These are phyloP conservation scores for Penicillium sp. DNA, from an alignment of 2,329 filamentous ascomycete species.

Conservation along the genomic window DNA sequence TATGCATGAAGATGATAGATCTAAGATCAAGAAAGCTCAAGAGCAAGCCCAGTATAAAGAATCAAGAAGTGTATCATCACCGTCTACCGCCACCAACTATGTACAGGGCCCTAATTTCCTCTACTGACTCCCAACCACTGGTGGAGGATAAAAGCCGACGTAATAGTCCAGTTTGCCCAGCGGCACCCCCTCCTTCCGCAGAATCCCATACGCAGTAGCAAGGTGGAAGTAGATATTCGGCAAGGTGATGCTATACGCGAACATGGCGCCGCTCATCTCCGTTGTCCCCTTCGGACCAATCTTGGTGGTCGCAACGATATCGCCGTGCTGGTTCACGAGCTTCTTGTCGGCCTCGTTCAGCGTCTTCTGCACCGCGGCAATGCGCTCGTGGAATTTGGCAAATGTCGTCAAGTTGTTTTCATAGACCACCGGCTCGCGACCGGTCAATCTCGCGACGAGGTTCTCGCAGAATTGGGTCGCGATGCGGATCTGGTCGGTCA, in stretches of 20 bases:
- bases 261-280: slow-evolving; percentile 1
- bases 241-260: slow-evolving; percentile 6
- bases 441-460: slow-evolving; percentile 25
- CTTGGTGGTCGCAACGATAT: neutral
- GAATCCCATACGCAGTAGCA: slow-evolving; percentile 11
- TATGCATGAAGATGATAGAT: too few species aligned
- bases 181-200: slow-evolving; percentile 6
- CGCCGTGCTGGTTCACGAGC: neutral
- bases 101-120: too few species aligned
- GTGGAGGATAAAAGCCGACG: slow-evolving; percentile 1
- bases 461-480: slow-evolving; percentile 26
- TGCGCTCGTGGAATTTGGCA: neutral
- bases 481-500: slow-evolving; percentile 27
- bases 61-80: too few species aligned
- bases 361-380: neutral
- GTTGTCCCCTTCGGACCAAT: neutral
- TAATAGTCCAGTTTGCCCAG: slow-evolving; percentile 4
- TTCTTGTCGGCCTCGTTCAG: neutral
- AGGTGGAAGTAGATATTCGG: slow-evolving; percentile 14
- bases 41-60: too few species aligned
- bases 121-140: too few species aligned
- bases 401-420: neutral
- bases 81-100: too few species aligned
- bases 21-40: too few species aligned
- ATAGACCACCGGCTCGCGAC: slow-evolving; percentile 23